Percentiles rank a stretch among this genome's conserved stretches.
Conservation (phyloP, 108 stramenopile species). For the Mediolabrus comicus region DNA sequence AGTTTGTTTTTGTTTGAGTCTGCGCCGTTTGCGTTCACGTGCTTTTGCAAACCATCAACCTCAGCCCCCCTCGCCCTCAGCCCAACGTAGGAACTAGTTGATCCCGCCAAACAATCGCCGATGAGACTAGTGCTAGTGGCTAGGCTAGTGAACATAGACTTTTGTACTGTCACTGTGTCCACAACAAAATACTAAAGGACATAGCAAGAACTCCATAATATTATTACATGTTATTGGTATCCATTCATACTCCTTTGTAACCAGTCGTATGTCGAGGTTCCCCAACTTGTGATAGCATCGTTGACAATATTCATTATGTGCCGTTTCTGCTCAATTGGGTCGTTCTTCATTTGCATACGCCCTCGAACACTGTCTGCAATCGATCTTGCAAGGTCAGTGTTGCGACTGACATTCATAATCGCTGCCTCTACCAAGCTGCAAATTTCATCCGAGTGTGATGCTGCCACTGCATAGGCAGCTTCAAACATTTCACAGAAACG, state of each 20-base stretch:
- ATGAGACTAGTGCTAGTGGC: too few relatives aligned
- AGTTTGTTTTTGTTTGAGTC: too few relatives aligned
- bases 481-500: slow-evolving; percentile 89
- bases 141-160: too few relatives aligned
- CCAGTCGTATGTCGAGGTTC: slow-evolving; percentile 88
- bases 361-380: slow-evolving; percentile 70
- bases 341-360: slow-evolving; percentile 74
- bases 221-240: slow-evolving; percentile 65
- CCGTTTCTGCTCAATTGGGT: slow-evolving; percentile 66
- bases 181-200: too few relatives aligned
- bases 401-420: slow-evolving; percentile 71
- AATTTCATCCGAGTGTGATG: slow-evolving; percentile 77
- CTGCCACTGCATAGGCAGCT: slow-evolving; percentile 73
- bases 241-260: slow-evolving; percentile 91
- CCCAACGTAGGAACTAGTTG: too few relatives aligned
- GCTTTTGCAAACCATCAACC: too few relatives aligned
- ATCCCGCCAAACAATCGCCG: too few relatives aligned
- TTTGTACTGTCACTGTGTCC: too few relatives aligned
- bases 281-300: slow-evolving; percentile 82
- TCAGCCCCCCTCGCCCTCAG: too few relatives aligned
- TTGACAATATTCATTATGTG: slow-evolving; percentile 86
- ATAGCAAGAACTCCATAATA: too few relatives aligned
- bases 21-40: too few relatives aligned
- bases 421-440: slow-evolving; percentile 75
- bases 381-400: slow-evolving; percentile 54